Evolutionary conservation across 306 rosid species (phyloP), one percentile per base, ranked within the genome.

Genomic region (Mimosa bimucronata): DNA sequence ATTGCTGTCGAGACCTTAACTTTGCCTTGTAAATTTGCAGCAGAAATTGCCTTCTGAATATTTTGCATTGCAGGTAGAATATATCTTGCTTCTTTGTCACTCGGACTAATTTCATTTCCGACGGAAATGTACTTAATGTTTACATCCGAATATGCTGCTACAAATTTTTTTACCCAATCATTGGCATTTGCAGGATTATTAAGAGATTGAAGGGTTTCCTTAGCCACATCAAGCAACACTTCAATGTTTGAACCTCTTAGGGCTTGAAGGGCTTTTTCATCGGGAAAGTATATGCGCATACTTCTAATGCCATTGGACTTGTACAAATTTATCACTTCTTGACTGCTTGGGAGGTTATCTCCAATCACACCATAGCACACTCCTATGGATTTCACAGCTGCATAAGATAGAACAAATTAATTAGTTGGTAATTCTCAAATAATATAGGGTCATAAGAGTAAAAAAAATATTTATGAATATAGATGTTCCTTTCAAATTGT

Each of bases 1-100:
- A 89, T 87, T n/a, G 88, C 86, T 16, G 90, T 91, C 4, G 94
- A 85, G 9, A 93, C 93, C 77, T 90, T 88, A 21, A 90, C 85
- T 77, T 75, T 86, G 45, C n/a, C 79, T 50, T 86, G 91, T 26
- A 89, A 80, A 45, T 84, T 87, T 21, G 87, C 81, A 3, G 85
- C 65, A 13, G 71, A 44, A 64, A 88, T 72, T 68, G 89, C 88
- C 3, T 7, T 55, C 0, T 85, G 80, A 41, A 91, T 77, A 79
- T 80, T 89, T 4, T 65, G 75, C 25, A 88, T 80, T 2, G 85
- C 91, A 0, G 87, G 58, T 0, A 85, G 30, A 75, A 88, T 48
- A 9, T 26, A 88, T 1, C 28, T 57, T 3, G 86, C 86, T 40
- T 26, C 77, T 5, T 57, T 12, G 68, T 74, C 67, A 23, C 2